Evolutionary conservation across 768 basidiomycete species (phyloP).

Genomic region (Trametes elegans): DNA sequence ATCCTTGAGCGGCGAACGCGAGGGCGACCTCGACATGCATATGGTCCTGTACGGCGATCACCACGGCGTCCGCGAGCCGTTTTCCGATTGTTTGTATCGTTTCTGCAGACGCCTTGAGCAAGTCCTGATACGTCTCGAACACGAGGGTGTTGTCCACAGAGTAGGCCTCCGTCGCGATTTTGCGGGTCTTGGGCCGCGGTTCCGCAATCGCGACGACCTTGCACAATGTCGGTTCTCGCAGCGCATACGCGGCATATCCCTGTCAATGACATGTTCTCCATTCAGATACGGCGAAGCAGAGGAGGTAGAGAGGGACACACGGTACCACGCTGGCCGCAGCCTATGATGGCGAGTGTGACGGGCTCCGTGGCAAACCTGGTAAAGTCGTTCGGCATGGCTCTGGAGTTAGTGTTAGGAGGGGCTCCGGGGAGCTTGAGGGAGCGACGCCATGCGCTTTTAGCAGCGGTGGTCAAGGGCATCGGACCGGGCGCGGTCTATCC

Average conservation of each 20-base stretch:
- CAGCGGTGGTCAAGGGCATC: conserved; percentile 14
- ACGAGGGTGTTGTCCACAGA: conserved; percentile 64
- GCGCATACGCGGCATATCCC: conserved; percentile 65
- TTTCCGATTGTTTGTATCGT: conserved; percentile 60
- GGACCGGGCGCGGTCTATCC: not conserved
- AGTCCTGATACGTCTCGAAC: conserved; percentile 70
- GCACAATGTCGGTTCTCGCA: conserved; percentile 57
- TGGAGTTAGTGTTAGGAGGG: not conserved
- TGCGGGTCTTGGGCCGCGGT: conserved; percentile 65
- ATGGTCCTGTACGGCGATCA: conserved; percentile 78
- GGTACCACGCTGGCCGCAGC: conserved; percentile 81
- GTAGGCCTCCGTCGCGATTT: conserved; percentile 54
- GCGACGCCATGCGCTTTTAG: conserved; percentile 23
- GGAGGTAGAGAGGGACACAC: conserved; percentile 37
- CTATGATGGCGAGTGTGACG: conserved; percentile 74
- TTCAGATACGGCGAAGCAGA: not conserved
- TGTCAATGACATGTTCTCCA: conserved; percentile 29
- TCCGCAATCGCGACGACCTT: conserved; percentile 86
- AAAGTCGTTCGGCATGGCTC: conserved; percentile 25
- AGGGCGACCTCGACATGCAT: conserved; percentile 74
- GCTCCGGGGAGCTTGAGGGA: conserved; percentile 6
- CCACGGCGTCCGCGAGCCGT: conserved; percentile 77
- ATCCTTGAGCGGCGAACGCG: conserved; percentile 78
- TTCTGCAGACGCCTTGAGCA: conserved; percentile 65
- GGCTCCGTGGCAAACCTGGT: conserved; percentile 31